Percentiles rank a stretch among this genome's conserved stretches.
Conservation (phyloP, 2,329 filamentous ascomycete species). For the Neofusicoccum sp. region DNA sequence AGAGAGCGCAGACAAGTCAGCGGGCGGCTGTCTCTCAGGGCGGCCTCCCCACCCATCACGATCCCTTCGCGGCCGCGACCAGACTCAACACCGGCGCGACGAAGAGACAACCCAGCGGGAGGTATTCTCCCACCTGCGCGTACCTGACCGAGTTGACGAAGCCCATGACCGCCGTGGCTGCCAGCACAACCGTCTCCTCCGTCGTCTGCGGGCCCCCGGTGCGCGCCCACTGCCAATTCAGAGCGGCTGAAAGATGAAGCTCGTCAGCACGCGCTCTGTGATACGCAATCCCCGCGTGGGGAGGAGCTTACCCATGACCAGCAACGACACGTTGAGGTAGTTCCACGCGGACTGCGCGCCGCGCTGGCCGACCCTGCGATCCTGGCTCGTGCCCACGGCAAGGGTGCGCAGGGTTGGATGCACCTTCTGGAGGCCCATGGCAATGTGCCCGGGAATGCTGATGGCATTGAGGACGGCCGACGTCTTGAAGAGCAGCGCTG, state of each 20-base stretch:
- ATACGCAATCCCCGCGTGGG: too few species aligned
- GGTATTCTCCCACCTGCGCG: background rate
- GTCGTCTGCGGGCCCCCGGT: conserved; percentile 6
- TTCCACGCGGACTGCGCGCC: conserved; percentile 1
- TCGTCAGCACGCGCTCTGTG: background rate
- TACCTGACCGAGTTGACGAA: background rate
- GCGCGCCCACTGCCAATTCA: conserved; percentile 18
- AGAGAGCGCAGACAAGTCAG: too few species aligned
- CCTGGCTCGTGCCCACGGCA: background rate
- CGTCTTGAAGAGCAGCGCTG: conserved; percentile 11
- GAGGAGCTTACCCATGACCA: background rate
- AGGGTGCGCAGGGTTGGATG: conserved; percentile 6
- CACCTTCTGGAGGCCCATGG: conserved; percentile 5
- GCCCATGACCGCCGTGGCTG: background rate
- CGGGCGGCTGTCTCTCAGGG: too few species aligned
- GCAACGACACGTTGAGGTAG: conserved; percentile 10
- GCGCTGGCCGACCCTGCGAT: conserved; percentile 7
- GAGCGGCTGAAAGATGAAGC: background rate
- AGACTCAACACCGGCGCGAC: conserved; percentile 7
- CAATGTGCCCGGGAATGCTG: background rate
- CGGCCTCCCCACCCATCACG: background rate
- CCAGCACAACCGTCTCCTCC: background rate
- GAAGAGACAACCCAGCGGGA: conserved; percentile 3
- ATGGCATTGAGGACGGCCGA: conserved; percentile 5
- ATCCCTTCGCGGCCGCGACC: background rate